Evolutionary conservation across 345 rosid genomes (phyloP).

Genomic region (Brassica cretica): DNA sequence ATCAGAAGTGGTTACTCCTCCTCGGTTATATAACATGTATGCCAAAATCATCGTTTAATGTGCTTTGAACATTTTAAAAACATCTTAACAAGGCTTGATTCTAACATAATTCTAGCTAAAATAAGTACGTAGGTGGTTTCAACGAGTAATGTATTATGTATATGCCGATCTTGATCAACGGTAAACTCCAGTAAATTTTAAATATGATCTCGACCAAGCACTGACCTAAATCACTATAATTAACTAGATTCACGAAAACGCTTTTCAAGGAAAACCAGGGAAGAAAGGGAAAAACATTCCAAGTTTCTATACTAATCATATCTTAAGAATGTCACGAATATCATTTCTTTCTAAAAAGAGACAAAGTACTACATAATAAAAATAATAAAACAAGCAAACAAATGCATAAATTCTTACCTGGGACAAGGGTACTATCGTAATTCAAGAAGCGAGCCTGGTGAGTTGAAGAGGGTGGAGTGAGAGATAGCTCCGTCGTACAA

Average conservation of each 20-base stretch:
- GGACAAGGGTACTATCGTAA: constrained; percentile 31
- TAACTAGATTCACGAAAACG: constrained; percentile 28
- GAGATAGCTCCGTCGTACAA: constrained; percentile 42
- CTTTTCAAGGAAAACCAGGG: constrained; percentile 14
- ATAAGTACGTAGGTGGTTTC: neutral
- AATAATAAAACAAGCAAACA: neutral
- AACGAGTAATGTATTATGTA: neutral
- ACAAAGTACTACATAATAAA: neutral
- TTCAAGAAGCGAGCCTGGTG: constrained; percentile 27
- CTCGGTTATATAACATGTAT: constrained; percentile 16
- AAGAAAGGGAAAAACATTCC: constrained; percentile 22
- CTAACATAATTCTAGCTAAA: neutral
- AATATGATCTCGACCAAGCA: constrained; percentile 22
- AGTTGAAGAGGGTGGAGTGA: constrained; percentile 30
- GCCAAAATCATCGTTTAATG: constrained; percentile 10
- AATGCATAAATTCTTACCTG: constrained; percentile 30
- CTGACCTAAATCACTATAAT: constrained; percentile 14
- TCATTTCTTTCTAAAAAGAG: neutral
- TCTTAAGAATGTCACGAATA: constrained; percentile 9
- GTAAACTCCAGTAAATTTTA: neutral
- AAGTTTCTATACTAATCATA: constrained; percentile 13
- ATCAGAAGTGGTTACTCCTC: constrained; percentile 24
- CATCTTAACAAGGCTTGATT: neutral
- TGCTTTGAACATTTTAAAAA: neutral
- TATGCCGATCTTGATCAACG: constrained; percentile 7